phyloP scores from a whole-genome alignment of 306 rosid species.

The Lathyrus aphaca region DNA sequence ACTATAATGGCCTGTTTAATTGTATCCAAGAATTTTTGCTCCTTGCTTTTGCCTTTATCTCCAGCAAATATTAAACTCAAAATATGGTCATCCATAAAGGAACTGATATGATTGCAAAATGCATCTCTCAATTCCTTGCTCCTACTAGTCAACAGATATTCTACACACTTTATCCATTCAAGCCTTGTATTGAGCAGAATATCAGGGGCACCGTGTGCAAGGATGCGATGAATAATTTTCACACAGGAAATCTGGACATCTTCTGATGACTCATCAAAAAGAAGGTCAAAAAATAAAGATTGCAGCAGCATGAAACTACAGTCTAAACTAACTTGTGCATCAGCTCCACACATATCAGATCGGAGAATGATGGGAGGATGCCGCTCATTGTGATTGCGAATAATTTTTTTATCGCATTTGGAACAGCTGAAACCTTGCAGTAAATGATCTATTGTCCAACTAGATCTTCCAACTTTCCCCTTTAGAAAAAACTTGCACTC shows the following conservation, averaged over 20 bases:
- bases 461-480: slow-evolving; percentile 45
- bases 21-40: slow-evolving; percentile 58
- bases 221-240: slow-evolving; percentile 63
- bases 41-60: slow-evolving; percentile 58
- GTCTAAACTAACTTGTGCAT: slow-evolving; percentile 50
- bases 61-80: slow-evolving; percentile 60
- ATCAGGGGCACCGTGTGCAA: slow-evolving; percentile 59
- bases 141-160: slow-evolving; percentile 60
- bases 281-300: slow-evolving; percentile 69
- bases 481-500: slow-evolving; percentile 61
- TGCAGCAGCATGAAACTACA: slow-evolving; percentile 56
- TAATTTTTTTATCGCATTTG: slow-evolving; percentile 64
- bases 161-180: slow-evolving; percentile 69
- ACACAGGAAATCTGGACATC: slow-evolving; percentile 90
- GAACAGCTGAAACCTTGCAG: slow-evolving; percentile 89
- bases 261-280: slow-evolving; percentile 77
- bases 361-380: slow-evolving; percentile 46
- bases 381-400: slow-evolving; percentile 37
- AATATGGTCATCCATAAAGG: slow-evolving; percentile 62
- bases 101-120: slow-evolving; percentile 81
- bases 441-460: slow-evolving; percentile 60
- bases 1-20: slow-evolving; percentile 59
- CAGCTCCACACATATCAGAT: slow-evolving; percentile 43
- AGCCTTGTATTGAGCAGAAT: slow-evolving; percentile 53
- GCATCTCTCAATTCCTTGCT: slow-evolving; percentile 77